Evolutionary conservation across 495 filamentous ascomycete genomes (phyloP).

Genomic region (Penicillium alfredii): DNA sequence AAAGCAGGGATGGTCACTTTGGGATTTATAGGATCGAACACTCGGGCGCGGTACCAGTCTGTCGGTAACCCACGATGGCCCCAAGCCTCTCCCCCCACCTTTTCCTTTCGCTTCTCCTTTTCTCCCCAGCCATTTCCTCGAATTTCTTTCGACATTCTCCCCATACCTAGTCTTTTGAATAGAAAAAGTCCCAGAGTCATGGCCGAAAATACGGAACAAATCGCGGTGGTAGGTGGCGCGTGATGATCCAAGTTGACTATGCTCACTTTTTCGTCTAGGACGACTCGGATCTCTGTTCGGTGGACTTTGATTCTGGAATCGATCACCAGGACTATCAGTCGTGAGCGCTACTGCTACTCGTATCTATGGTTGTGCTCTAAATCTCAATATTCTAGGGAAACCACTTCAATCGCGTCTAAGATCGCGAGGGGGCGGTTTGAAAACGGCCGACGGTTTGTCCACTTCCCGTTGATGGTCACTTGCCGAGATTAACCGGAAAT

Average conservation of each 20-base stretch:
- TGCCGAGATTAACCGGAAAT: background rate
- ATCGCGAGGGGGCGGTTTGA: constrained; percentile 13
- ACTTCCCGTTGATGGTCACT: background rate
- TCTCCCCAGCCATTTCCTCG: background rate
- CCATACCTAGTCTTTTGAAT: background rate
- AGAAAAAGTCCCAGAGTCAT: background rate
- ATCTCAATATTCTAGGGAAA: constrained; percentile 5
- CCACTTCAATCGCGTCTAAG: constrained; percentile 11
- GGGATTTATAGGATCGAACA: too few species aligned
- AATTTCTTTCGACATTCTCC: background rate
- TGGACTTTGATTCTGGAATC: background rate
- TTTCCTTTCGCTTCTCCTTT: background rate
- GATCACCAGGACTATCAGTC: constrained; percentile 9
- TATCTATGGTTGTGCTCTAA: background rate
- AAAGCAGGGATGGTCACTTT: too few species aligned
- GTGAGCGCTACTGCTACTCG: constrained; percentile 3
- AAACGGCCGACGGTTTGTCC: constrained; percentile 16
- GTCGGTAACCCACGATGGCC: too few species aligned
- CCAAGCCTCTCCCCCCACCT: background rate
- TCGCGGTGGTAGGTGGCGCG: constrained; percentile 8
- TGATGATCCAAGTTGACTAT: background rate
- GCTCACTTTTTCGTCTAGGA: constrained; percentile 4
- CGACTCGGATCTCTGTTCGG: constrained; percentile 9
- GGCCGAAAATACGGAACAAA: background rate
- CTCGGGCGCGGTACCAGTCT: too few species aligned